A percentile compares a stretch with the other conserved stretches of the same genome.
phyloP scores from a whole-genome alignment of 768 basidiomycete genomes.

The Russula griseocarnosa region DNA sequence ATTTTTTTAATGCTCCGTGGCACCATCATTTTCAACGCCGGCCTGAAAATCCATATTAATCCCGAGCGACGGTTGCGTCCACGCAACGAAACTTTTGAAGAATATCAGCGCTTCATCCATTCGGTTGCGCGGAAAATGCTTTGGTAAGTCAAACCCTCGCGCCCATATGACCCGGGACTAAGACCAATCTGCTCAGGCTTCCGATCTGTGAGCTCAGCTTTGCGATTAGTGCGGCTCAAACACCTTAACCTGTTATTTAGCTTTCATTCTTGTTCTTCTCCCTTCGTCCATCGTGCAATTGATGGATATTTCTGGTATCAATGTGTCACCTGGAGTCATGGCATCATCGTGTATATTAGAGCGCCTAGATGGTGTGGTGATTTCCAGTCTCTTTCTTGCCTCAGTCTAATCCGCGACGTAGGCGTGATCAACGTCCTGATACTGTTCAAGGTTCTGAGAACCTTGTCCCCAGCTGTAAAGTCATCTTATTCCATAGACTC shows the following conservation, averaged over 20 bases:
- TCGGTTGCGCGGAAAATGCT: constrained; percentile 65
- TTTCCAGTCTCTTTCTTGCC: constrained; percentile 36
- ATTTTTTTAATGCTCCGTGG: constrained; percentile 61
- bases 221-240: constrained; percentile 6
- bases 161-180: constrained; percentile 2
- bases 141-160: constrained; percentile 45
- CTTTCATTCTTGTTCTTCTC: constrained; percentile 54
- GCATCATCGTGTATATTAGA: constrained; percentile 44
- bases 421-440: constrained; percentile 62
- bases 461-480: constrained; percentile 53
- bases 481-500: background rate
- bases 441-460: constrained; percentile 65
- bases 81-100: constrained; percentile 36
- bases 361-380: constrained; percentile 30
- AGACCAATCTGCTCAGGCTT: constrained; percentile 42
- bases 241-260: constrained; percentile 37
- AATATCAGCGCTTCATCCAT: constrained; percentile 58
- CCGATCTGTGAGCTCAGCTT: constrained; percentile 48
- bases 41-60: constrained; percentile 49
- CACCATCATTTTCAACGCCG: constrained; percentile 47
- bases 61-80: constrained; percentile 43
- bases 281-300: constrained; percentile 55
- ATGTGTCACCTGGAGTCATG: constrained; percentile 44
- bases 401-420: constrained; percentile 32
- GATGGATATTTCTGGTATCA: constrained; percentile 45